Conservation (phyloP, 2,329 filamentous ascomycete species). For the Diaporthe sp. region DNA sequence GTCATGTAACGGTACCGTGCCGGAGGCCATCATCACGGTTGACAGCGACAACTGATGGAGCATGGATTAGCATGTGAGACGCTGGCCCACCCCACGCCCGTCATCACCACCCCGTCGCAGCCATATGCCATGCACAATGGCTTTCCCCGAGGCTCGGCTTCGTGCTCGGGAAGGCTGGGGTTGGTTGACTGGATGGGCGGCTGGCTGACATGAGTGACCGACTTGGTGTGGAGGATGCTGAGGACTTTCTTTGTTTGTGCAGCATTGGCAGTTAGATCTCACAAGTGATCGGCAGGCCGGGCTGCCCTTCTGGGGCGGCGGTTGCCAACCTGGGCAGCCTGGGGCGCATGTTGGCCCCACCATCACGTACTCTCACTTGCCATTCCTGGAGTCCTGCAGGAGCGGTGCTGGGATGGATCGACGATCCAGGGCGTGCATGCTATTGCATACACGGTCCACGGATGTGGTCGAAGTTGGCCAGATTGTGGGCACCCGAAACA, state of each 20-base stretch:
- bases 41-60: neutral
- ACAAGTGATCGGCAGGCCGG: conserved; percentile 3
- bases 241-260: conserved; percentile 21
- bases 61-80: conserved; percentile 18
- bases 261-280: neutral
- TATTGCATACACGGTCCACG: neutral
- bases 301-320: conserved; percentile 19
- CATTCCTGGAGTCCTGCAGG: conserved; percentile 31
- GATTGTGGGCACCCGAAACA: conserved; percentile 27
- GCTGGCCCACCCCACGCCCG: neutral
- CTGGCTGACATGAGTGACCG: neutral
- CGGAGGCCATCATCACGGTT: neutral
- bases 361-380: conserved; percentile 25
- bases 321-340: conserved; percentile 27
- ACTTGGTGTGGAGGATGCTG: neutral
- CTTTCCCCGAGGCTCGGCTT: conserved; percentile 18
- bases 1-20: conserved; percentile 21
- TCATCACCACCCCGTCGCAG: neutral
- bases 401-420: conserved; percentile 26
- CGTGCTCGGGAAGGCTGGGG: conserved; percentile 13
- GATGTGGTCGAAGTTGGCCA: conserved; percentile 2
- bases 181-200: neutral
- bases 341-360: conserved; percentile 17
- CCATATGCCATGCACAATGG: neutral
- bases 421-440: conserved; percentile 12